Evolutionary conservation across 169 alveolate genomes (phyloP), one percentile per base, ranked within the genome.

Genomic region (Cyclospora cayetanensis): DNA sequence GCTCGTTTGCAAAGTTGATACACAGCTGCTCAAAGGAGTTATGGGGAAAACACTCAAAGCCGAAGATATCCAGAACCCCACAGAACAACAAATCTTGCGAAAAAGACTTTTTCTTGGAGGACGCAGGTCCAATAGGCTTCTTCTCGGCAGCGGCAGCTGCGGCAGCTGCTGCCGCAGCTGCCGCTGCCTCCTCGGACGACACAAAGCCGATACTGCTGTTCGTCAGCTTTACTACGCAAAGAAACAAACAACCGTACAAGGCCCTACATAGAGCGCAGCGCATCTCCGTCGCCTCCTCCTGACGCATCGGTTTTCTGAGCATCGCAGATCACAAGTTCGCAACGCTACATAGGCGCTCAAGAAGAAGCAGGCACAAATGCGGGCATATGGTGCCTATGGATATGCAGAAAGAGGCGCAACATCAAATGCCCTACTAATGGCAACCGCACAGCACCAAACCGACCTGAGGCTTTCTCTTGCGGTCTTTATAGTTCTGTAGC

Each of bases 1-100:
- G 96, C 94, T 99, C 99, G 95, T 99, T 99, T 27, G 99, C 98
- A 95, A 96, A 99, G 96, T 99, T 99, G 63, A 99, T 99, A 93
- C 99, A 98, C 37, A 99, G 96, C 95, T 99, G 99, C 95, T 98
- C 99, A 34, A 94, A 94, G 53, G 96, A 94, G 95, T 99, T 99
- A 74, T 68, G 63, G 74, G 96, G 95, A 94, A 99, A 99, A 37
- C 99, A 98, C 96, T 99, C 99, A 94, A 98, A 98, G n/a, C 99
- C 99, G 88, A 98, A 98, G 50, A 98, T 98, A 91, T 98, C 99
- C 87, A 98, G 94, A 15, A 98, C 96, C 9, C 99, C 99, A 55
- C 99, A 97, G 55, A 60, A 65, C 55, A 83, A 43, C 43, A 83
- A 42, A 42, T 37, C 31, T 20, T 25, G 18, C 50, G 18, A 25